These are phyloP conservation scores for Diutina ranongensis DNA, from an alignment of 1,139 yeast genomes.

Conservation along the genomic window DNA sequence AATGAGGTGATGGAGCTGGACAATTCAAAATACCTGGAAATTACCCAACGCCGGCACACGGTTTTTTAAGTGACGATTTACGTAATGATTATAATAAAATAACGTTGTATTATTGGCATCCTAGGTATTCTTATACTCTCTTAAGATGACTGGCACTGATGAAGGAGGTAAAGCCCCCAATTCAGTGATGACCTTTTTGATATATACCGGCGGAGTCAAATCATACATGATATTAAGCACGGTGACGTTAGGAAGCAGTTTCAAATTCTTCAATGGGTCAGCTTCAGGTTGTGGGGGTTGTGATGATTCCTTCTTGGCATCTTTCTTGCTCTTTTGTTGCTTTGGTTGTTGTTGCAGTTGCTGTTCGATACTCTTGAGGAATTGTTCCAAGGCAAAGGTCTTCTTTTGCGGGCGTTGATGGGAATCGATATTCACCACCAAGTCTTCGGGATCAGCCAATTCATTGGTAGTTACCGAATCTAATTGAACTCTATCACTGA, in stretches of 20 bases:
- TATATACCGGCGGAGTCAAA: slow-evolving; percentile 86
- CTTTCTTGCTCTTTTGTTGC: slow-evolving; percentile 9
- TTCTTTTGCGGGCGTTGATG: slow-evolving; percentile 48
- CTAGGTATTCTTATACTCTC: slow-evolving; percentile 62
- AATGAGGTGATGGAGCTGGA: slow-evolving; percentile 2
- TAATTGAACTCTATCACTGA: slow-evolving; percentile 88
- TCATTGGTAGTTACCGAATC: slow-evolving; percentile 94
- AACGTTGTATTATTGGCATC: too few relatives aligned
- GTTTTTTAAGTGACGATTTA: not conserved
- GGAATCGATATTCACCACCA: slow-evolving; percentile 33
- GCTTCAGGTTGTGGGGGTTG: too few relatives aligned
- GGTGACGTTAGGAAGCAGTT: slow-evolving; percentile 48
- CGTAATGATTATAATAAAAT: not conserved
- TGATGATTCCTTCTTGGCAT: not conserved
- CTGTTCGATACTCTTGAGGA: slow-evolving; percentile 29
- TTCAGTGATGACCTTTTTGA: slow-evolving; percentile 91
- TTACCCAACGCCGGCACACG: not conserved
- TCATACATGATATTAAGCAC: slow-evolving; percentile 84
- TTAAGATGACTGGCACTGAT: slow-evolving; percentile 88
- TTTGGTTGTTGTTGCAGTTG: slow-evolving; percentile 17
- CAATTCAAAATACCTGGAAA: slow-evolving; percentile 1
- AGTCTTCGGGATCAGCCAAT: slow-evolving; percentile 74
- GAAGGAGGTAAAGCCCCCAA: slow-evolving; percentile 95
- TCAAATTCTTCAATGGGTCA: slow-evolving; percentile 51
- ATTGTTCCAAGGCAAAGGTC: slow-evolving; percentile 58